Base-by-base conservation (phyloP, 2,329 filamentous ascomycete species). In the Teratosphaeriaceae sp. region DNA sequence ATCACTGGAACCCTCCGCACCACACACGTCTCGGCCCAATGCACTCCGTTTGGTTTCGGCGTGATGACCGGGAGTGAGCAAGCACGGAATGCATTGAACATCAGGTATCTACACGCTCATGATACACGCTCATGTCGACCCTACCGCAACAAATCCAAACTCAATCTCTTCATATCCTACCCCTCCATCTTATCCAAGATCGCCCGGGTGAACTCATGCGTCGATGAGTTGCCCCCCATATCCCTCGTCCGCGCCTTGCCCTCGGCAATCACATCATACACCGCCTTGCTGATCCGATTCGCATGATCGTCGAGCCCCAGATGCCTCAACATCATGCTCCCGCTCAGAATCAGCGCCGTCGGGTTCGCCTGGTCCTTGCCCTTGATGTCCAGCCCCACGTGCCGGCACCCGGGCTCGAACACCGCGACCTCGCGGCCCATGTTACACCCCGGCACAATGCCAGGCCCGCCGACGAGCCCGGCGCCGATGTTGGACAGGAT, bases 401-500 rank as follows among this genome's bases (percentile, higher is more conserved):
- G 95, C 60, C 90, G 90, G 77, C 98, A 92, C 61, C 98, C 92
- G 61, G 92, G 92, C 76, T 98, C 92, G 75, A 98, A 98, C 75
- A 97, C 96, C 67, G 88, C 95, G 84, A 88, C 97, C 76, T 95
- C 86, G 72, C 96, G 88, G 70, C 88, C 92, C 64, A 96, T 97
- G 80, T 98, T 98, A 64, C 90, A 92, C 29, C 90, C 97, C 54
- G 92, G 92, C 29, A 92, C 96, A 40, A 98, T 82, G 67, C 92
- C 92, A 53, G 98, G 85, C 71, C 92, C 92, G 67, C 92, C 92
- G 62, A 98, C 97, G 58, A 98, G 79, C 74, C 92, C 92, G 61
- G 92, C 92, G 76, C 92, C 97, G 88, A 97, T 95, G 70, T 98
- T 92, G 63, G 90, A 97, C 55, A 98, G 80, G 78, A 98, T 98